A percentile compares a stretch with the other conserved stretches of the same genome.
Conservation (phyloP, 179 eudicot species). For the Pouteria campechiana region DNA sequence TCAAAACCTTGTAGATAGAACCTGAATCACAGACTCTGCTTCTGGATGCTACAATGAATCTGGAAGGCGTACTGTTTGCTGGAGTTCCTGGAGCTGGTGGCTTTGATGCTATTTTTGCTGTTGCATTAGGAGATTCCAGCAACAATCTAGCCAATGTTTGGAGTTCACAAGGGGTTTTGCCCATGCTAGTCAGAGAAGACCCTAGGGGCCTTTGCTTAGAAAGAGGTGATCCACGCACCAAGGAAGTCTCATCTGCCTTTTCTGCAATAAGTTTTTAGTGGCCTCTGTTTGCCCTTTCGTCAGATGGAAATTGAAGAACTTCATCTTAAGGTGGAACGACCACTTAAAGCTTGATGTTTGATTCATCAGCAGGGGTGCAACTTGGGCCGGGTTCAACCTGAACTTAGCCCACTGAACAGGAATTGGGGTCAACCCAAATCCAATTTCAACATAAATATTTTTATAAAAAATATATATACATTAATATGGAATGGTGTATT, state of each 20-base stretch:
- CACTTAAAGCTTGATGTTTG: no score
- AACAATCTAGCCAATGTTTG: slow-evolving; percentile 42
- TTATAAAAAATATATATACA: no score
- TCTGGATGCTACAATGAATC: slow-evolving; percentile 71
- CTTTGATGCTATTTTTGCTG: slow-evolving; percentile 84
- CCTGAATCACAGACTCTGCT: slow-evolving; percentile 80
- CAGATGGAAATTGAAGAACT: no score
- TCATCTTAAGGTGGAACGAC: no score
- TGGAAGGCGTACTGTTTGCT: slow-evolving; percentile 84
- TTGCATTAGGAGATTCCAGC: slow-evolving; percentile 39
- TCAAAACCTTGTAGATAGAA: slow-evolving; percentile 53
- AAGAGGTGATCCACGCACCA: slow-evolving; percentile 59
- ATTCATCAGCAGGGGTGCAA: no score
- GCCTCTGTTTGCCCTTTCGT: no score
- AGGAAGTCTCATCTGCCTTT: slow-evolving; percentile 34
- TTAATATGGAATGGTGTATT: no score
- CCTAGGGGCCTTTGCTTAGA: slow-evolving; percentile 71
- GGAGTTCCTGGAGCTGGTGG: slow-evolving; percentile 99
- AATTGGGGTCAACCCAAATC: no score
- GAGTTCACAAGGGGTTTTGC: slow-evolving; percentile 73
- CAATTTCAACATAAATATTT: no score
- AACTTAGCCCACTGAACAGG: no score
- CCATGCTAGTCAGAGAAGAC: slow-evolving; percentile 90
- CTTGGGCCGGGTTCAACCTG: no score
- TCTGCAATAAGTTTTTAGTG: slow-evolving; percentile 26